Conservation (phyloP, 2,329 filamentous ascomycete species). For the Penicillium sp. region DNA sequence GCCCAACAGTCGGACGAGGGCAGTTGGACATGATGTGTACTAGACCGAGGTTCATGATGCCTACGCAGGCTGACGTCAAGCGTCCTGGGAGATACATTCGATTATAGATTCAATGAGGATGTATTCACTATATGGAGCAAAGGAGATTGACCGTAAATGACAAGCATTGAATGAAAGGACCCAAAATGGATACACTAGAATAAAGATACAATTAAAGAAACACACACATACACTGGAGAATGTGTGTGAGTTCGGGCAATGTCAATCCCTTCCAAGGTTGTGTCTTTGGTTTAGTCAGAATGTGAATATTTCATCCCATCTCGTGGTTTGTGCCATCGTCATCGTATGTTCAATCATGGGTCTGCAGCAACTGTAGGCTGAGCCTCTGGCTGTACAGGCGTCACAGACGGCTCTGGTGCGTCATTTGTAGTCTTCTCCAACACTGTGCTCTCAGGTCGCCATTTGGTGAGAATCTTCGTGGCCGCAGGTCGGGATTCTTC, state of each 20-base stretch:
- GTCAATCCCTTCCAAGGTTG: neutral
- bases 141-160: neutral
- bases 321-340: neutral
- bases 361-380: conserved; percentile 5
- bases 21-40: no score
- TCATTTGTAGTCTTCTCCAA: conserved; percentile 16
- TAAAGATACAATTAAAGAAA: neutral
- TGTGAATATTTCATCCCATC: neutral
- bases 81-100: no score
- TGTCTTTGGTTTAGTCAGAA: neutral
- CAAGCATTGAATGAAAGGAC: neutral
- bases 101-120: no score
- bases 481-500: conserved; percentile 51
- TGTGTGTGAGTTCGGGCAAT: neutral
- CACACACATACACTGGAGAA: neutral
- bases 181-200: neutral
- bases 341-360: neutral
- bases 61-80: no score
- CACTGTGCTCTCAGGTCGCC: conserved; percentile 51
- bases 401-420: conserved; percentile 7
- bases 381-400: conserved; percentile 10
- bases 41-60: no score
- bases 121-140: no score
- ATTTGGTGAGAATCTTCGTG: conserved; percentile 57
- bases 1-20: no score